Conservation (phyloP, 73 alveolate genomes). For the Paramecium tetraurelia region DNA sequence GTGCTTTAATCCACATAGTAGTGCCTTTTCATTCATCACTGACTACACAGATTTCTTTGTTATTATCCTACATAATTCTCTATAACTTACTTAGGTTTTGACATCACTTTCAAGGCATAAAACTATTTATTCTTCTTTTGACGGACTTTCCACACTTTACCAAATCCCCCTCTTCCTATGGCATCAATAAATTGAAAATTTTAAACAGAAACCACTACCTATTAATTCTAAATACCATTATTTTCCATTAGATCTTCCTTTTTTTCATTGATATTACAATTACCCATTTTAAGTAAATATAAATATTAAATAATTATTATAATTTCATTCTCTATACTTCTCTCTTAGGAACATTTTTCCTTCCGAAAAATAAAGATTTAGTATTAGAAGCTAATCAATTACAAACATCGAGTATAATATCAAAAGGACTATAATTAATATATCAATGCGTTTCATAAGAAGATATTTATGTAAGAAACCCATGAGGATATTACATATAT, state of each 20-base stretch:
- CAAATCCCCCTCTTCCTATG: constrained; percentile 62
- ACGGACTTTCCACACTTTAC: constrained; percentile 85
- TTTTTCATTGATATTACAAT: constrained; percentile 45
- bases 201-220: background rate
- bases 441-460: no score
- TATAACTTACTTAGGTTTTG: constrained; percentile 61
- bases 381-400: background rate
- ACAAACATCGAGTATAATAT: background rate
- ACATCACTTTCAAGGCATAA: constrained; percentile 86
- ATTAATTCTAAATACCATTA: background rate
- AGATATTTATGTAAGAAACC: no score
- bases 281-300: constrained; percentile 13
- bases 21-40: constrained; percentile 75
- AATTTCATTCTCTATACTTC: background rate
- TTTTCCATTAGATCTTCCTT: background rate
- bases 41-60: constrained; percentile 73
- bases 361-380: background rate
- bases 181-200: constrained; percentile 51
- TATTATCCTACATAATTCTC: constrained; percentile 54
- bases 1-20: constrained; percentile 68
- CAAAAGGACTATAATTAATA: background rate
- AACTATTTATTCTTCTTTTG: constrained; percentile 71
- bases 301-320: background rate
- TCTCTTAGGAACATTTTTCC: background rate
- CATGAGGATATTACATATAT: no score